Conservation (phyloP, 345 rosid genomes). For the Moringa oleifera region DNA sequence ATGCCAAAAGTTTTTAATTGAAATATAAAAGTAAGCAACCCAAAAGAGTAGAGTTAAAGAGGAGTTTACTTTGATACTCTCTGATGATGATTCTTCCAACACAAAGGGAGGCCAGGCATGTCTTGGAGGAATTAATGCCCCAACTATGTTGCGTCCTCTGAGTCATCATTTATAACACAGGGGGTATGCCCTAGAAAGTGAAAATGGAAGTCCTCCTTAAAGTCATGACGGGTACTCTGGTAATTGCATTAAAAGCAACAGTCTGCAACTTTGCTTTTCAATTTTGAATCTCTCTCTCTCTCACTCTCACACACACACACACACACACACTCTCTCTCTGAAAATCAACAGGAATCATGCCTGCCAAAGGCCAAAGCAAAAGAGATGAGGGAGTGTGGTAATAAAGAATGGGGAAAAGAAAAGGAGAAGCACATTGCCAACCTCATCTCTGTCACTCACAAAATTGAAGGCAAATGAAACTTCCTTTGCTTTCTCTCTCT, state of each 20-base stretch:
- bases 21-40: not conserved
- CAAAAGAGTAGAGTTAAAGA: not conserved
- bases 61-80: constrained; percentile 1
- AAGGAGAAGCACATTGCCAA: constrained; percentile 33
- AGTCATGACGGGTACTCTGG: constrained; percentile 26
- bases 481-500: constrained; percentile 15
- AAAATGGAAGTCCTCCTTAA: not conserved
- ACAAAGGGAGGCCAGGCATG: constrained; percentile 32
- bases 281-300: constrained; percentile 31
- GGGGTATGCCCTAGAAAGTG: constrained; percentile 7
- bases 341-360: constrained; percentile 37
- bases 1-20: constrained; percentile 1
- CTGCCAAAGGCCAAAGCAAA: constrained; percentile 58
- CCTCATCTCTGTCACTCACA: constrained; percentile 27
- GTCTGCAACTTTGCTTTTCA: constrained; percentile 40
- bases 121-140: constrained; percentile 10
- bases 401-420: constrained; percentile 42
- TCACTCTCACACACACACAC: constrained; percentile 8
- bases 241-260: constrained; percentile 49
- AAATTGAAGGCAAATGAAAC: constrained; percentile 34
- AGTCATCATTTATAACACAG: constrained; percentile 2
- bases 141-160: constrained; percentile 6
- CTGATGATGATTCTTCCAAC: constrained; percentile 29
- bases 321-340: constrained; percentile 21
- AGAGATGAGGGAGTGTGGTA: constrained; percentile 17